Base-by-base conservation (phyloP, 164 flowering plant species). In the Berberis thunbergii region DNA sequence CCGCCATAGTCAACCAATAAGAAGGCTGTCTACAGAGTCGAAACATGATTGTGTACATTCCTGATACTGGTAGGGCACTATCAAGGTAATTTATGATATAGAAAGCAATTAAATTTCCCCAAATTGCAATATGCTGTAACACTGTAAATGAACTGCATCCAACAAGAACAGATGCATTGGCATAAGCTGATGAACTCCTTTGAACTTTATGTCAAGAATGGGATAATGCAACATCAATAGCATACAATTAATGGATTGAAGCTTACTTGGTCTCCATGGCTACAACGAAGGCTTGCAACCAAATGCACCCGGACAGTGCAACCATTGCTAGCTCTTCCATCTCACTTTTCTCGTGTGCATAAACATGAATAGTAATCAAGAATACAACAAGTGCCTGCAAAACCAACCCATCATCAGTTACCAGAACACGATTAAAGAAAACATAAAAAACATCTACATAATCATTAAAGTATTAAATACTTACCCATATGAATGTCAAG, bases 241-340 rank as follows among this genome's bases (percentile, higher is more conserved):
- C 8, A 8, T 2, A 41, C 40, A 39, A 40, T 1, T 40, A 45
- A 4, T 57, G 3, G 44, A 6, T 41, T 10, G 38, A 65, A 43
- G 66, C 95, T 73, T 85, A 91, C 99, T 94, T 91, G 55, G 97
- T 91, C 78, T 94, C 99, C 39, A 91, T 6, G n/a, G 85, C 73
- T 41, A 94, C 84, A 65, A 91, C 97, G 78, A 94, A 94, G 53
- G 96, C 97, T 73, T 94, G 99, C 79, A 94, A 76, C 99, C 97
- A 94, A 71, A 94, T 87, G 73, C 99, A 94, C 68, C 99, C 99
- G 42, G 99, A 94, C 52, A 94, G 87, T 67, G 99, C 99, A 62
- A 91, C 96, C 96, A 94, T 83, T 38, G 96, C 75, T n/a, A 94
- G 74, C 77, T 91, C 90, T 78, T 91, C 97, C 91, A 84, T 85